Evolutionary conservation across 1,284 basidiomycete species (phyloP), one percentile per base, ranked within the genome.

Genomic region (Austroboletus olivaceoglutinosus): DNA sequence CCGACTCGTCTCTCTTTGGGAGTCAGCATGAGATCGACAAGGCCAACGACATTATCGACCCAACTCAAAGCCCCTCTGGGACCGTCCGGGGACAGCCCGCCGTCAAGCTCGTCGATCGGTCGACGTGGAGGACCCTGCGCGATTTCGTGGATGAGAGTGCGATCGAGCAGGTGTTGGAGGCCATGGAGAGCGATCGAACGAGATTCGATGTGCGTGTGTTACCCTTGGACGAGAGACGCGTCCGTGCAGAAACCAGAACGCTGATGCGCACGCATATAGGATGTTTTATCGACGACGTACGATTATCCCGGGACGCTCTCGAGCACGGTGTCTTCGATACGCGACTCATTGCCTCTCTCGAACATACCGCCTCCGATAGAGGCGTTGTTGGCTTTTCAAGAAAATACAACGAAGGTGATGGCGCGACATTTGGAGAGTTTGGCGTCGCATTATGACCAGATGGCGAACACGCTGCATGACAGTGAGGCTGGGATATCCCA

Each of bases 111-210:
- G 59, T 64, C 23, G 83, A 87, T 56, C 72, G 82, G 50, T 75
- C 72, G 36, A 74, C 71, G 40, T 91, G 89, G 89, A 91, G 89
- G 74, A 87, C 85, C 0, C 61, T 91, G 40, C 76, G 89, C 29
- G 88, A 91, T 62, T 91, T 91, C 67, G 85, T 90, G 25, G 86
- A 90, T 59, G 89, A 91, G 58, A 76, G 82, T 30, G 84, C 81
- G 10, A 83, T 91, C 39, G 89, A 91, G 50, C 83, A 87, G 49
- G 76, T 82, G 18, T 62, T 86, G 45, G 89, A 91, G 48, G 75
- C 74, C 2, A 80, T 91, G 48, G 89, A 91, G 57, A 76, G 72
- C 51, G 86, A 89, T 51, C 73, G 87, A 36, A 74, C 71, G 53
- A 72, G 70, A 31, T 70, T 91, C 29, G 89, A 91, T 54, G 89